phyloP scores from a whole-genome alignment of 768 basidiomycete species.

The Phylloporus arenicola region DNA sequence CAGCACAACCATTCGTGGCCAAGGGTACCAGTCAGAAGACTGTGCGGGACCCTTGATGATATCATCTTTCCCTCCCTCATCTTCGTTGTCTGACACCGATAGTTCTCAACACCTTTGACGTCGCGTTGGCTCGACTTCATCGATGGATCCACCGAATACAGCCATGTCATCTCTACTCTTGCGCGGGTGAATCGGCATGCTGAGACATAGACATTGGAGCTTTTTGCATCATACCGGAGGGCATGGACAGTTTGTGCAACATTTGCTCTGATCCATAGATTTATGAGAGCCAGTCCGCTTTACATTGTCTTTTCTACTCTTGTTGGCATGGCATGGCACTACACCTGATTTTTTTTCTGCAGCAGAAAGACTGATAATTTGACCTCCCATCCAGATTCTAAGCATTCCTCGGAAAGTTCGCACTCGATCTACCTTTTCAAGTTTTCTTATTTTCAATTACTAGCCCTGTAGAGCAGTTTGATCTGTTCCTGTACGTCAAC shows the following conservation, averaged over 20 bases:
- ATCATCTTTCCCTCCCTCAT: slow-evolving; percentile 20
- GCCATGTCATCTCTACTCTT: slow-evolving; percentile 6
- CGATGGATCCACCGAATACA: slow-evolving; percentile 22
- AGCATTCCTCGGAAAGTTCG: not conserved
- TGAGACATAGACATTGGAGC: slow-evolving; percentile 14
- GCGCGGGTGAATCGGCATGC: slow-evolving; percentile 6
- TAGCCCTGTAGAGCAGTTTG: not conserved
- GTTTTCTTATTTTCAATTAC: too few species aligned
- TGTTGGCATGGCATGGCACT: slow-evolving; percentile 7
- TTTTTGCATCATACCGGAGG: slow-evolving; percentile 8
- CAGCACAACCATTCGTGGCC: slow-evolving; percentile 2
- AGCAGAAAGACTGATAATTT: slow-evolving; percentile 8
- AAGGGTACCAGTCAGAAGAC: slow-evolving; percentile 6
- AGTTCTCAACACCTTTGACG: slow-evolving; percentile 29
- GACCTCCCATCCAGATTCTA: not conserved
- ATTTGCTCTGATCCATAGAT: slow-evolving; percentile 20
- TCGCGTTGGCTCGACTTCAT: slow-evolving; percentile 42
- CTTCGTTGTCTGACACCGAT: slow-evolving; percentile 25
- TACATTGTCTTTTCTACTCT: slow-evolving; percentile 13
- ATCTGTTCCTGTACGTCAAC: not conserved
- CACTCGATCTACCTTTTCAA: not conserved
- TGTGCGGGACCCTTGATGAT: slow-evolving; percentile 12
- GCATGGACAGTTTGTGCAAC: slow-evolving; percentile 17
- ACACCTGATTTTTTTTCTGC: slow-evolving; percentile 2
- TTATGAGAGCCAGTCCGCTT: slow-evolving; percentile 15